These are phyloP conservation scores for Aspergillus unguis DNA, from an alignment of 2,329 filamentous ascomycete species.

Conservation along the genomic window DNA sequence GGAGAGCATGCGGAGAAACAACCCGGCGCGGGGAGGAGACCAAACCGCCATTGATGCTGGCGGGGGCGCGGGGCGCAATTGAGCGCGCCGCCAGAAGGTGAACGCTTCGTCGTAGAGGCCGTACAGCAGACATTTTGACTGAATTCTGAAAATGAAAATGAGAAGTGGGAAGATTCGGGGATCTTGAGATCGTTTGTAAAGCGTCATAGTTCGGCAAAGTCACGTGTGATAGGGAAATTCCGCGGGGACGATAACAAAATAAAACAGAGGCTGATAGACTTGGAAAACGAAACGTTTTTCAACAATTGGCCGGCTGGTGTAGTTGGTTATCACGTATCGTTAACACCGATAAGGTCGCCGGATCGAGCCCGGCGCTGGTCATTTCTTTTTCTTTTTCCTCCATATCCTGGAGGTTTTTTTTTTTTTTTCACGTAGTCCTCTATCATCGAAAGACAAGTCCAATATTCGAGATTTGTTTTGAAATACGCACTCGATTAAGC, in stretches of 20 bases:
- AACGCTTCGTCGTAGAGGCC: constrained; percentile 28
- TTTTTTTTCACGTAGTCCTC: too few relatives aligned
- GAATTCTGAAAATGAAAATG: constrained; percentile 13
- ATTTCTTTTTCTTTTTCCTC: background rate
- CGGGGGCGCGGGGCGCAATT: constrained; percentile 23
- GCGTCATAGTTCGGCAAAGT: constrained; percentile 33
- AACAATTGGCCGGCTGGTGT: constrained; percentile 9
- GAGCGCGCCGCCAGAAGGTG: constrained; percentile 30
- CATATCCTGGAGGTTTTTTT: too few relatives aligned
- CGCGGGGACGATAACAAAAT: constrained; percentile 14
- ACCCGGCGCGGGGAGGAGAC: constrained; percentile 28
- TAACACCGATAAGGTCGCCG: constrained; percentile 37
- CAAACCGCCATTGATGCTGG: constrained; percentile 32
- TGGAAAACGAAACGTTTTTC: background rate
- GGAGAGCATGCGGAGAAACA: constrained; percentile 27
- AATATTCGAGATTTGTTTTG: too few relatives aligned
- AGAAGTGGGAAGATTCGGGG: background rate
- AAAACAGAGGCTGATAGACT: background rate
- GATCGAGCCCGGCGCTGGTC: constrained; percentile 26
- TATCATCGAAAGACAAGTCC: too few relatives aligned
- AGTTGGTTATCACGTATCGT: constrained; percentile 31
- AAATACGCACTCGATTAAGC: too few relatives aligned
- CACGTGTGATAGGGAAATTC: constrained; percentile 37
- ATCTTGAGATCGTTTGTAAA: background rate
- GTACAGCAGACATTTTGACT: constrained; percentile 28